Conservation (phyloP, 805 yeast genomes). For the Starmerella asiatica region DNA sequence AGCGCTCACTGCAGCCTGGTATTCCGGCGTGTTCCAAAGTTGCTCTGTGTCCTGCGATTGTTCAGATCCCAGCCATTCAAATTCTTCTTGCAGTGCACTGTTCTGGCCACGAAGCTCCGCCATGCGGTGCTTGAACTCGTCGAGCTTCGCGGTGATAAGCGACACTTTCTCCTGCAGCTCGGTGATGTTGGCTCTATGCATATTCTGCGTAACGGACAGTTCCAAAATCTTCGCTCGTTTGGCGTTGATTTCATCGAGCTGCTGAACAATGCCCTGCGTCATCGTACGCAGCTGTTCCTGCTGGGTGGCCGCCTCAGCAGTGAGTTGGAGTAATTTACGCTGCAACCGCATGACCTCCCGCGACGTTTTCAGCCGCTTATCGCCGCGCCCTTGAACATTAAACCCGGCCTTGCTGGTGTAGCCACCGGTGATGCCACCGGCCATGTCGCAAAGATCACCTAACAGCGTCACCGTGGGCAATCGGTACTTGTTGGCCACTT, state of each 20-base stretch:
- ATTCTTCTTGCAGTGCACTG: neutral
- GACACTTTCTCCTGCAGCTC: neutral
- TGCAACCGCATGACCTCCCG: slow-evolving; percentile 3
- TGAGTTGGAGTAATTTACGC: neutral
- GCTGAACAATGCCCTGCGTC: slow-evolving; percentile 7
- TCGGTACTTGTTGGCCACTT: slow-evolving; percentile 26
- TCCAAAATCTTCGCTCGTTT: slow-evolving; percentile 38
- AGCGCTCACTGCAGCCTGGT: too few species aligned
- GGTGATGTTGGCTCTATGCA: neutral
- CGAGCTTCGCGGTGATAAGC: neutral
- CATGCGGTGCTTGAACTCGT: neutral
- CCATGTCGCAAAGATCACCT: slow-evolving; percentile 78
- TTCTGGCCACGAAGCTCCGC: neutral
- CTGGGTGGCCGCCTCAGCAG: slow-evolving; percentile 36
- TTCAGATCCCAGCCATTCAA: too few species aligned
- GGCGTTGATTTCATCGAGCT: slow-evolving; percentile 45
- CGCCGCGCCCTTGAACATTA: neutral
- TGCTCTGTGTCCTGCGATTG: too few species aligned
- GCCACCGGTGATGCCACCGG: slow-evolving; percentile 68
- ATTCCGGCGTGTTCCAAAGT: too few species aligned
- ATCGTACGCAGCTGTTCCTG: slow-evolving; percentile 35
- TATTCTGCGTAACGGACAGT: neutral
- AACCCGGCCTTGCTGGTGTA: neutral
- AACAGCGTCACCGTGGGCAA: slow-evolving; percentile 75
- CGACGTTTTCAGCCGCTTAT: neutral